Base-by-base conservation (phyloP, 768 basidiomycete genomes). In the Pilatotrama ljubarskyi region DNA sequence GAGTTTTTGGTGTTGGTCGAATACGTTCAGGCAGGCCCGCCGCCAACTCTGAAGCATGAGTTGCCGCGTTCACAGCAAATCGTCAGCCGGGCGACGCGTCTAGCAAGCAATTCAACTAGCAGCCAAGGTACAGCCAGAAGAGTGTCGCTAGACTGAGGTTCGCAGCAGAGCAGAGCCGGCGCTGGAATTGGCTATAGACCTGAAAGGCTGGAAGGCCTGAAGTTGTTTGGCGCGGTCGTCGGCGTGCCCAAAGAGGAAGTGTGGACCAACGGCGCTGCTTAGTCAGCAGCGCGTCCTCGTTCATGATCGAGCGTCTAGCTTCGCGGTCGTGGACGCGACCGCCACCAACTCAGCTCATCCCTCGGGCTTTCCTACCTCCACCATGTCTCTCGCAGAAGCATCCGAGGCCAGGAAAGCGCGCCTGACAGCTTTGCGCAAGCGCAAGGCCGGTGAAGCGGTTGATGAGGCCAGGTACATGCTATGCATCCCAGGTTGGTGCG, bases 391-490 rank as follows among this genome's bases (percentile, higher is more conserved):
- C 22, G 86, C 84, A 59, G 88, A 88, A 69, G 85, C 84, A 7
- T 89, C 89, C 9, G 91, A 94, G 66, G 84, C 85, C 35, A 84
- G 93, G 58, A 95, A 93, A 72, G 85, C 84, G 52, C 88, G 93
- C 59, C 75, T 95, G 3, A 70, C 84, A n/a, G 90, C 91, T 0
- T 80, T 95, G 51, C 82, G 87, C 65, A 87, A 83, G 72, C 79
- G 83, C 60, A 94, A 91, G 68, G 84, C 82, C 9, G 86, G 87
- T 1, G 82, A 82, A 61, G 67, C 67, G 36, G 80, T 66, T 15
- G 71, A 73, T 43, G 79, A 70, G 22, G 64, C 70, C 51, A 70
- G 77, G 84, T 82, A 69, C 64, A 85, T 80, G 58, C 24, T 42
- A 36, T 29, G 13, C 18, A 6, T 14, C 1, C 22, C n/a, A 2